Conservation (phyloP, 257 asterid genomes). For the Lantana camara region DNA sequence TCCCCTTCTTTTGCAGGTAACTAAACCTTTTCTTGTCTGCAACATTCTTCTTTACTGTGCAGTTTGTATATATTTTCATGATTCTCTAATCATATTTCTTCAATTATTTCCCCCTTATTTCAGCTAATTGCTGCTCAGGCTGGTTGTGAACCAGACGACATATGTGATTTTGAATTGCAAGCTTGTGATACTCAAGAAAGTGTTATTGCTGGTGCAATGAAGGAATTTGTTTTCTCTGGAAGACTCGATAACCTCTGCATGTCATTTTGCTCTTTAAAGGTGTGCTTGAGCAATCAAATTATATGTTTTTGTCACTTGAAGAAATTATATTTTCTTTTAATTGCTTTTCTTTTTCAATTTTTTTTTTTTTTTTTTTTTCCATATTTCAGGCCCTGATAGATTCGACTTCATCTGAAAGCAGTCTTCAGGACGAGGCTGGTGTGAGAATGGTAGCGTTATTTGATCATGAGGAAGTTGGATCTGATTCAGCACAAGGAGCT, state of each 20-base stretch:
- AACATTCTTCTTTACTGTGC: background rate
- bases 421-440: slow-evolving; percentile 80
- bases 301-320: background rate
- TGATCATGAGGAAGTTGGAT: slow-evolving; percentile 98
- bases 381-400: slow-evolving; percentile 85
- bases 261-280: slow-evolving; percentile 96
- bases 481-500: slow-evolving; percentile 97
- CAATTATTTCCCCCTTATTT: slow-evolving; percentile 20
- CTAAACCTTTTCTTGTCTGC: background rate
- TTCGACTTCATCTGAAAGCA: slow-evolving; percentile 64
- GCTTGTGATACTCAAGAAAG: slow-evolving; percentile 95
- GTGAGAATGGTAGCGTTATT: slow-evolving; percentile 92
- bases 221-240: slow-evolving; percentile 92
- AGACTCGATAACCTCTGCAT: slow-evolving; percentile 96
- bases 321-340: background rate
- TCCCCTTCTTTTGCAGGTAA: slow-evolving; percentile 82
- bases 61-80: background rate
- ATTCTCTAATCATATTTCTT: slow-evolving; percentile 10
- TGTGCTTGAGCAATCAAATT: slow-evolving; percentile 19
- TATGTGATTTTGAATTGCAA: slow-evolving; percentile 96
- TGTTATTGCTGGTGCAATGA: slow-evolving; percentile 80
- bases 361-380: too few relatives aligned
- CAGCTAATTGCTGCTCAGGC: slow-evolving; percentile 79
- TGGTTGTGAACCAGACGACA: slow-evolving; percentile 81
- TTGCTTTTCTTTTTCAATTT: background rate